Evolutionary conservation across 2,329 filamentous ascomycete species (phyloP).

Genomic region (Cordyceps militaris): DNA sequence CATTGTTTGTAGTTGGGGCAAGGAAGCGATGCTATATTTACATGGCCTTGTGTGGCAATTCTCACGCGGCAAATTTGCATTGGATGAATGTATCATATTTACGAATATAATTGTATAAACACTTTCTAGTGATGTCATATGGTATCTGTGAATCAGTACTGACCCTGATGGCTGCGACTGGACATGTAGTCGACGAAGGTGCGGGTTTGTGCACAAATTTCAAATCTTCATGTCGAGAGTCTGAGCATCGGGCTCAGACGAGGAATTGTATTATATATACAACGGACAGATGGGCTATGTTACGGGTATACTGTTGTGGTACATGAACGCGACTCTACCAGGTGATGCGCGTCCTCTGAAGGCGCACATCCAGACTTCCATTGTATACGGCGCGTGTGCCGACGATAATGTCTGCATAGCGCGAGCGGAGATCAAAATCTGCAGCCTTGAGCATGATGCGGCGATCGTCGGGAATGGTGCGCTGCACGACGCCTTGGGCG

Average conservation of each 20-base stretch:
- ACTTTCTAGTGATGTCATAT: not conserved
- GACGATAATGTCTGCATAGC: constrained; percentile 42
- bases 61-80: not conserved
- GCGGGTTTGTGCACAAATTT: no score
- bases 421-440: constrained; percentile 48
- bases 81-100: not conserved
- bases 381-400: constrained; percentile 46
- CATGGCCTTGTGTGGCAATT: not conserved
- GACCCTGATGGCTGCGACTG: not conserved
- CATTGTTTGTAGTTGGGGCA: no score
- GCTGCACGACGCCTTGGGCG: constrained; percentile 3
- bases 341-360: constrained; percentile 36
- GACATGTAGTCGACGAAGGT: no score
- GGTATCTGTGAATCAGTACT: not conserved
- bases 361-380: constrained; percentile 40
- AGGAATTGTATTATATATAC: not conserved
- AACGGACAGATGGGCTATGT: not conserved
- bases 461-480: constrained; percentile 42
- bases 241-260: no score
- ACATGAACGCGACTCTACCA: constrained; percentile 38
- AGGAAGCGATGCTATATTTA: not conserved
- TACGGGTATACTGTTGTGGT: not conserved
- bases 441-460: constrained; percentile 50
- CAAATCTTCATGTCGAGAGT: no score
- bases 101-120: not conserved